Percentiles rank a stretch among this genome's conserved stretches.
Conservation (phyloP, 805 yeast species). For the Ogataea methanolica region DNA sequence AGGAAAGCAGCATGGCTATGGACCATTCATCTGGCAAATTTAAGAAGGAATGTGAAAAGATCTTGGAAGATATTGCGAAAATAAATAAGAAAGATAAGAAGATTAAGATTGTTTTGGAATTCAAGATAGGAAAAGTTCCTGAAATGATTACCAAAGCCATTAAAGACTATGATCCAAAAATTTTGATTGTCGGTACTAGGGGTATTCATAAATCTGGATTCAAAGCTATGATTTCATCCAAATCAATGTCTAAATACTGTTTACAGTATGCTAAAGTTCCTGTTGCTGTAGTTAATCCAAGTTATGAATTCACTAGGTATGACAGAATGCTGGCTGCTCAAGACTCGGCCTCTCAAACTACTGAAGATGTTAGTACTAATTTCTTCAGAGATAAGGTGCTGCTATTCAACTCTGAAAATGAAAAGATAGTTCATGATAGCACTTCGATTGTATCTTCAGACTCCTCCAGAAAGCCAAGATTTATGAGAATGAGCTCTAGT, state of each 20-base stretch:
- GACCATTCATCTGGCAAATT: conserved; percentile 22
- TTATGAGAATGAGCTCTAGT: conserved; percentile 17
- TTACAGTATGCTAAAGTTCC: conserved; percentile 44
- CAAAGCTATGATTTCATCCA: conserved; percentile 34
- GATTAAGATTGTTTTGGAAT: conserved; percentile 39
- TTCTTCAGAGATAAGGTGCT: conserved; percentile 1
- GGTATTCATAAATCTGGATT: conserved; percentile 34
- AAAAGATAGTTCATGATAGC: neutral
- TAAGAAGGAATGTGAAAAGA: conserved; percentile 30
- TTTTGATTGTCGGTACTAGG: conserved; percentile 42
- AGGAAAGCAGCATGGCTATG: conserved; percentile 18
- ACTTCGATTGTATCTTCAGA: neutral
- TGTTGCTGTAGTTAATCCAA: conserved; percentile 40
- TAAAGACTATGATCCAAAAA: conserved; percentile 40
- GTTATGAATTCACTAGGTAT: conserved; percentile 10
- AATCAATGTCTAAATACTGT: conserved; percentile 44
- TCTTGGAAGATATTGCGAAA: conserved; percentile 28
- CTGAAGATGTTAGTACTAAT: neutral
- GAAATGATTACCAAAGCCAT: conserved; percentile 36
- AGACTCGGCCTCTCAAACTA: neutral
- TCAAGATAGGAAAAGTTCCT: conserved; percentile 39
- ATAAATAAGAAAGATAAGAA: conserved; percentile 33
- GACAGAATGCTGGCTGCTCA: neutral
- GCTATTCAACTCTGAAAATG: neutral
- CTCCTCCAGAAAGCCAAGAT: conserved; percentile 19